Base-by-base conservation (phyloP, 495 filamentous ascomycete genomes). In the Hypoxylon fragiforme region DNA sequence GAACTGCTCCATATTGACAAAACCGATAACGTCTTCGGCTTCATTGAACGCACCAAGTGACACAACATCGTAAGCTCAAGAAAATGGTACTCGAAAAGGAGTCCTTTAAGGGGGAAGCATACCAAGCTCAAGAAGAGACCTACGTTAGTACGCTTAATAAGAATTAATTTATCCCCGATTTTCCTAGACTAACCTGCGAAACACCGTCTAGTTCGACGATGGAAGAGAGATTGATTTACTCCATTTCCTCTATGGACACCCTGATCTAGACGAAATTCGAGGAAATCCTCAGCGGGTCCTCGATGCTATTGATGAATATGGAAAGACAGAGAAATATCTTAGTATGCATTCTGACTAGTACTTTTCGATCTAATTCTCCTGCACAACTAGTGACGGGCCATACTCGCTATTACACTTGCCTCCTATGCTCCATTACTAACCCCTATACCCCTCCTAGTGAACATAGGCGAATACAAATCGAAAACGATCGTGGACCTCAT, bases 191-290 rank as follows among this genome's bases (percentile, higher is more conserved):
- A 19, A 41, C 19, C 8, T 11, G 24, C 38, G 13, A 41, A 35
- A 9, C 11, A 7, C 19, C 13, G 46, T 53, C 55, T 70, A 70
- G 80, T 85, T 82, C 47, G 77, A 89, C 53, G 84, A 88, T 61
- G 86, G 85, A 31, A 81, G 85, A n/a, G 88, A 92, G 60, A 77
- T 84, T 24, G 83, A 87, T 42, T 78, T 92, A 0, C 76, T 92
- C 1, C 79, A 86, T 40, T 88, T 79, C 64, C 74, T 95, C 35
- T 86, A 85, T 63, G 63, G 54, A 34, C 81, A 81, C 34, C 78
- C 83, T 1, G 51, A 64, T 12, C 57, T 75, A 12, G 78, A 83
- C 7, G 66, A 79, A 13, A 76, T 92, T 43, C 76, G 83, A 14
- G 81, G 80, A n/a, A 81, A 81, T 32, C 88, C 89, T 0, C 54